Conservation (phyloP, 2,329 filamentous ascomycete genomes). For the Diaporthe nobilis region DNA sequence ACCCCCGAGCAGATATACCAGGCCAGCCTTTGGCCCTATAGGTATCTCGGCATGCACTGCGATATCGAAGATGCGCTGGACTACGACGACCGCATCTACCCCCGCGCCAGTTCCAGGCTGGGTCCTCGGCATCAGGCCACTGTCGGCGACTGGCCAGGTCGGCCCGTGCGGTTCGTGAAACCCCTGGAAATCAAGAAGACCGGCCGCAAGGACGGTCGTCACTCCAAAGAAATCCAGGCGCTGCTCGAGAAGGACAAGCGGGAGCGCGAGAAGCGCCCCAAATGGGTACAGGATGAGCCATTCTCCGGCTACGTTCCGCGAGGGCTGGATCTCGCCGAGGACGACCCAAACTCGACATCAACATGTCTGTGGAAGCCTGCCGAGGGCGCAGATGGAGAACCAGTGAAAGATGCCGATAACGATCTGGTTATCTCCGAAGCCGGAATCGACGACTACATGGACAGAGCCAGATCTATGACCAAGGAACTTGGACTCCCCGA, state of each 20-base stretch:
- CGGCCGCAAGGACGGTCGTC: conserved; percentile 82
- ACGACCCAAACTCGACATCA: conserved; percentile 82
- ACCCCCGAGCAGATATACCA: conserved; percentile 93
- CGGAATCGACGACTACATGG: conserved; percentile 81
- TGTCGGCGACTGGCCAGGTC: conserved; percentile 87
- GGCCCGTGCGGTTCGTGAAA: conserved; percentile 91
- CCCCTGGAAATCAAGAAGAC: conserved; percentile 87
- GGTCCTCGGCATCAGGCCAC: conserved; percentile 93
- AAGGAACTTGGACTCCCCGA: conserved; percentile 78
- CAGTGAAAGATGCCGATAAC: conserved; percentile 37
- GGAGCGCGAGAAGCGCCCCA: conserved; percentile 84
- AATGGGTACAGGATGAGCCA: conserved; percentile 95
- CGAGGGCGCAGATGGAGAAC: conserved; percentile 55
- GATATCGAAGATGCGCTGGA: conserved; percentile 95
- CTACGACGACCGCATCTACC: conserved; percentile 97
- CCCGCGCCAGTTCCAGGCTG: conserved; percentile 91
- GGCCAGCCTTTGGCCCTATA: conserved; percentile 94
- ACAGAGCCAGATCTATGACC: conserved; percentile 74
- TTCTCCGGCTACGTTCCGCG: conserved; percentile 82
- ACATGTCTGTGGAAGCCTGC: conserved; percentile 82
- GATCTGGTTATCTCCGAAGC: conserved; percentile 54
- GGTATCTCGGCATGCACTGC: conserved; percentile 96
- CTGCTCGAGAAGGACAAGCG: conserved; percentile 86
- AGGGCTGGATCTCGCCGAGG: conserved; percentile 81
- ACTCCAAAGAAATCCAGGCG: conserved; percentile 84